Evolutionary conservation across 352 stramenopile species (phyloP).

Genomic region (Aphanomyces cochlioides): DNA sequence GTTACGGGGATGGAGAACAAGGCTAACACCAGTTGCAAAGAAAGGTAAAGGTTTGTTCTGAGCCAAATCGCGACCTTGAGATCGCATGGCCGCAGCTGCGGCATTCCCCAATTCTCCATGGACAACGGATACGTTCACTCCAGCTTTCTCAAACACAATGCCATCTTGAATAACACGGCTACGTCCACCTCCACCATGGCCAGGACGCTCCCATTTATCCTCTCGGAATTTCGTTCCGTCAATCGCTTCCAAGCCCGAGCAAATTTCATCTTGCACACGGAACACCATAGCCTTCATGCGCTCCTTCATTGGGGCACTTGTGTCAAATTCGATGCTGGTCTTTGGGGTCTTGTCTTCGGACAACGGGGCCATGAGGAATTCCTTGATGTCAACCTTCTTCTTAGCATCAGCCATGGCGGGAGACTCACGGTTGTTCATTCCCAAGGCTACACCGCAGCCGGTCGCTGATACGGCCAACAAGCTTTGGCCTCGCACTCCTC

Average conservation of each 20-base stretch:
- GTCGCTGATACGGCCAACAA: neutral
- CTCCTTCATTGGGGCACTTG: conserved; percentile 55
- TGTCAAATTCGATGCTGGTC: conserved; percentile 74
- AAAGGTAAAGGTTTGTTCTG: conserved; percentile 87
- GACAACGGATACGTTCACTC: conserved; percentile 96
- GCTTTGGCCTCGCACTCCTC: neutral
- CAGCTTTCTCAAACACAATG: conserved; percentile 97
- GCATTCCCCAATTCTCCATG: conserved; percentile 93
- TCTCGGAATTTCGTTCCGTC: conserved; percentile 94
- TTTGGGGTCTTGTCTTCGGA: conserved; percentile 59
- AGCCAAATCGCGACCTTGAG: conserved; percentile 67
- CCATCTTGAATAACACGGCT: conserved; percentile 93
- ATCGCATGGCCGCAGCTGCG: conserved; percentile 76
- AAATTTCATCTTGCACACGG: conserved; percentile 84
- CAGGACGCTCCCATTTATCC: conserved; percentile 93
- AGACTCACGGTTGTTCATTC: conserved; percentile 17
- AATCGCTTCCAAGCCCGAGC: conserved; percentile 81
- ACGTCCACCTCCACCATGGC: conserved; percentile 92
- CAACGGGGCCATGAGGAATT: conserved; percentile 66
- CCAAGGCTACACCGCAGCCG: conserved; percentile 1
- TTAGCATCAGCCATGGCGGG: neutral
- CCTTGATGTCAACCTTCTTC: conserved; percentile 33
- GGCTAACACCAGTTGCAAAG: conserved; percentile 93
- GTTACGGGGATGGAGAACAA: conserved; percentile 96
- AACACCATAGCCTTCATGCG: conserved; percentile 81